Evolutionary conservation across 2,329 filamentous ascomycete species (phyloP), one percentile per base, ranked within the genome.

Genomic region (Arachnomyces sp.): DNA sequence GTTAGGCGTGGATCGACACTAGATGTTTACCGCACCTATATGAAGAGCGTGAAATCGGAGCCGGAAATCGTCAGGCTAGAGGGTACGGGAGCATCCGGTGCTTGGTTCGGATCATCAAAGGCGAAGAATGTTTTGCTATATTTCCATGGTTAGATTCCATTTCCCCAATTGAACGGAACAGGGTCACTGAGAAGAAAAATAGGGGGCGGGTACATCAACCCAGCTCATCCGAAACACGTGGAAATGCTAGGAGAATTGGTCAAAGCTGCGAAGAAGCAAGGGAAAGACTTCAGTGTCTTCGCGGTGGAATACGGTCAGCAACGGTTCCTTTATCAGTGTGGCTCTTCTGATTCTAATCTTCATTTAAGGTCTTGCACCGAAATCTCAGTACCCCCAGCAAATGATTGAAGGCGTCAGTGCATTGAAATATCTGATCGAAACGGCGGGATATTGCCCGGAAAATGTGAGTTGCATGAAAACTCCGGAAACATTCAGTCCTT

Each of bases 331-430:
- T 17, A 42, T 47, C 16, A 63, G 62, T 18, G 56, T 65, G 16
- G 54, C 58, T 30, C 55, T 68, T 18, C 59, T 67, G 13, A 53
- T 65, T 25, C 54, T 74, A 7, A 50, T 74, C 21, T 61, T 73
- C 12, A 63, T 65, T 28, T 78, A 77, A 52, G 65, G 66, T 25
- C 64, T 75, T n/a, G 63, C 71, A 1, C 55, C 55, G 1, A 41
- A 48, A 17, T 49, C 44, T 8, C 47, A 40, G 4, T 58, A 56
- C 29, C 55, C 55, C 3, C 47, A 40, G 14, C 53, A 54, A 31
- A 42, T 58, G 29, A 31, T 36, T 18, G 39, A 57, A 43, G 53
- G 44, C 12, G 46, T 52, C 13, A 48, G 51, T 35, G 42, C 44
- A 9, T 42, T 58, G 15, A 44, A 45, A 17, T 50, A 55, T 39